These are phyloP conservation scores for Helotiales sp. DNA, from an alignment of 2,329 filamentous ascomycete genomes.

Conservation along the genomic window DNA sequence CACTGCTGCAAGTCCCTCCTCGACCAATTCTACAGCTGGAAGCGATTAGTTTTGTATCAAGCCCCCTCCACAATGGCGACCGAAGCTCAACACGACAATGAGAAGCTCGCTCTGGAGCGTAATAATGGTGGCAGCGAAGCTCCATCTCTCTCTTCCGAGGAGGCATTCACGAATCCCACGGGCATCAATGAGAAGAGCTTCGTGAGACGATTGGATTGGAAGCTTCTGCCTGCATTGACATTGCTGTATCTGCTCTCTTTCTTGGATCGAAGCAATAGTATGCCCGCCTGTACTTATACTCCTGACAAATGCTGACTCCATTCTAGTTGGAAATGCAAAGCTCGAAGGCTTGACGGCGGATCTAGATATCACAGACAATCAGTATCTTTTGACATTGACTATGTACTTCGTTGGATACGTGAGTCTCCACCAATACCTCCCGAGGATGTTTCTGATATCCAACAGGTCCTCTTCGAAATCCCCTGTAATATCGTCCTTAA, in stretches of 20 bases:
- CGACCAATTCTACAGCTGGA: background rate
- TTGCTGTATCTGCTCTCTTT: conserved; percentile 58
- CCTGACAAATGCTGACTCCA: conserved; percentile 16
- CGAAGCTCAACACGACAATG: background rate
- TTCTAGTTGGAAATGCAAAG: conserved; percentile 56
- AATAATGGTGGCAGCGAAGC: background rate
- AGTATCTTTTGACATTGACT: conserved; percentile 66
- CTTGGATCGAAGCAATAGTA: conserved; percentile 58
- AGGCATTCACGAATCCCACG: conserved; percentile 22
- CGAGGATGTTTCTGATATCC: background rate
- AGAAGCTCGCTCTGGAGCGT: background rate
- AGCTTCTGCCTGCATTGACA: conserved; percentile 54
- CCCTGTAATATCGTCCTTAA: conserved; percentile 65
- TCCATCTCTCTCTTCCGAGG: conserved; percentile 11
- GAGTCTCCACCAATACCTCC: background rate
- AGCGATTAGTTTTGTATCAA: background rate
- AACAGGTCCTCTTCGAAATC: conserved; percentile 53
- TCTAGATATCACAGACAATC: conserved; percentile 55
- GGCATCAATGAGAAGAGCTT: conserved; percentile 55
- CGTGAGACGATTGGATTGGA: conserved; percentile 55
- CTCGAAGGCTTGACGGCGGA: conserved; percentile 55
- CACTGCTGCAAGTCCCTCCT: background rate
- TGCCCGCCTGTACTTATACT: conserved; percentile 18
- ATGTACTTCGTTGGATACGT: conserved; percentile 64
- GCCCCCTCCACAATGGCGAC: background rate